Evolutionary conservation across 2,329 filamentous ascomycete genomes (phyloP).

Genomic region (Alternaria dauci): DNA sequence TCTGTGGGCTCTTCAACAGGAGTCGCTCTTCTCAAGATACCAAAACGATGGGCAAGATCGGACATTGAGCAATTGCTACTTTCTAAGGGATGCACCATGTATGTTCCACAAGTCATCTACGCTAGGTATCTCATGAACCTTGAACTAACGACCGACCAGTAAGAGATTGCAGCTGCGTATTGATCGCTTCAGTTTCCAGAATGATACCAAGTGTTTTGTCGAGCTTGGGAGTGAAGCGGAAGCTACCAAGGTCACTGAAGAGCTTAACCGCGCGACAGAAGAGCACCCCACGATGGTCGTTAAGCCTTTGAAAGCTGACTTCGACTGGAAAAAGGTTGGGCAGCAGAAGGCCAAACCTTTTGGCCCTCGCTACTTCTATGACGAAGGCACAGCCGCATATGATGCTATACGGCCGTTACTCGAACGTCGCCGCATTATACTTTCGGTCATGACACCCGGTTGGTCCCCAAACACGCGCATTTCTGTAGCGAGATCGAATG

Average conservation of each 20-base stretch:
- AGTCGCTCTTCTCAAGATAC: conserved; percentile 22
- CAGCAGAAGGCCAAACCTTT: neutral
- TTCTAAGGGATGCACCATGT: conserved; percentile 29
- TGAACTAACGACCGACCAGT: conserved; percentile 16
- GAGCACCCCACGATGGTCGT: neutral
- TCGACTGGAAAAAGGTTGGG: conserved; percentile 14
- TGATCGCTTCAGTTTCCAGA: conserved; percentile 32
- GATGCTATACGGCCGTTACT: conserved; percentile 24
- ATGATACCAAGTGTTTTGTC: conserved; percentile 21
- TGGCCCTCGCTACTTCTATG: conserved; percentile 11
- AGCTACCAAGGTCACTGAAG: conserved; percentile 21
- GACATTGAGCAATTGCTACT: conserved; percentile 26
- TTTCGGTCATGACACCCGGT: conserved; percentile 29
- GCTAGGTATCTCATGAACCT: neutral
- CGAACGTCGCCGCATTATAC: conserved; percentile 30
- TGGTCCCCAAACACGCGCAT: conserved; percentile 18
- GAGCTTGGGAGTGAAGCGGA: conserved; percentile 29
- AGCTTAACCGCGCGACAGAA: conserved; percentile 7
- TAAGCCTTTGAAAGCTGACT: conserved; percentile 15
- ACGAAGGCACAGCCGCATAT: conserved; percentile 15
- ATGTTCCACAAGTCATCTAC: conserved; percentile 11
- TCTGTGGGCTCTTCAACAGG: conserved; percentile 9
- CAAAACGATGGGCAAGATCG: conserved; percentile 12
- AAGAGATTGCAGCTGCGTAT: conserved; percentile 27
- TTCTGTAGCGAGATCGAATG: conserved; percentile 1